Evolutionary conservation across 306 rosid genomes (phyloP).

Genomic region (Abrus pulchellus): DNA sequence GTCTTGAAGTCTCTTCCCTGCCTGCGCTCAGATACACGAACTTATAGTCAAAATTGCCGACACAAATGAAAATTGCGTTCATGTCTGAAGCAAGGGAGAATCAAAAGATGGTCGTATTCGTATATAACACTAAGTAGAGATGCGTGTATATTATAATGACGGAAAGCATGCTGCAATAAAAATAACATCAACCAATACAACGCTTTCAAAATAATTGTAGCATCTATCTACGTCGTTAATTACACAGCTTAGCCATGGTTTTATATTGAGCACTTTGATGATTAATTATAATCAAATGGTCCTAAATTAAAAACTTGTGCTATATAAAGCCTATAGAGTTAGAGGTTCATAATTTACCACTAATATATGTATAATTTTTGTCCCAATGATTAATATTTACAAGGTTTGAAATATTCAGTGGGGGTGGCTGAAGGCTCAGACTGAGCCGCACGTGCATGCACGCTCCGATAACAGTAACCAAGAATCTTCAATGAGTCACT

Average conservation of each 20-base stretch:
- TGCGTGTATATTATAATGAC: conserved; percentile 21
- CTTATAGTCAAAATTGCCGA: conserved; percentile 40
- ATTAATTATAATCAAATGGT: not conserved
- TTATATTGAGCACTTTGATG: not conserved
- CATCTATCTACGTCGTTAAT: not conserved
- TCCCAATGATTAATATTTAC: too few relatives aligned
- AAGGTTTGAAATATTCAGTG: too few relatives aligned
- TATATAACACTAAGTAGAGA: conserved; percentile 22
- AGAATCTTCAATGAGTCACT: conserved; percentile 38
- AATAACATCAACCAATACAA: conserved; percentile 9
- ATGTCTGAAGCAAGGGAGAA: conserved; percentile 31
- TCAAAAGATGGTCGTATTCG: conserved; percentile 25
- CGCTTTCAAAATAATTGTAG: not conserved
- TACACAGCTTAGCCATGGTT: not conserved
- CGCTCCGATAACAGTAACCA: conserved; percentile 3
- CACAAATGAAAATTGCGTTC: conserved; percentile 24
- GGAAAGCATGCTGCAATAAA: conserved; percentile 24
- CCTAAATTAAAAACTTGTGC: not conserved
- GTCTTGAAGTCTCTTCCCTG: conserved; percentile 21
- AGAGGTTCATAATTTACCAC: not conserved
- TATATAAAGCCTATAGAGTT: conserved; percentile 5
- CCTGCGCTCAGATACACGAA: conserved; percentile 36
- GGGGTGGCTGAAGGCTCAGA: not conserved
- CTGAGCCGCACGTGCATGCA: conserved; percentile 27
- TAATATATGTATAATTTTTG: too few relatives aligned